Evolutionary conservation across 202 grass and related monocot genomes (phyloP).

Genomic region (Saccharum hybrid): DNA sequence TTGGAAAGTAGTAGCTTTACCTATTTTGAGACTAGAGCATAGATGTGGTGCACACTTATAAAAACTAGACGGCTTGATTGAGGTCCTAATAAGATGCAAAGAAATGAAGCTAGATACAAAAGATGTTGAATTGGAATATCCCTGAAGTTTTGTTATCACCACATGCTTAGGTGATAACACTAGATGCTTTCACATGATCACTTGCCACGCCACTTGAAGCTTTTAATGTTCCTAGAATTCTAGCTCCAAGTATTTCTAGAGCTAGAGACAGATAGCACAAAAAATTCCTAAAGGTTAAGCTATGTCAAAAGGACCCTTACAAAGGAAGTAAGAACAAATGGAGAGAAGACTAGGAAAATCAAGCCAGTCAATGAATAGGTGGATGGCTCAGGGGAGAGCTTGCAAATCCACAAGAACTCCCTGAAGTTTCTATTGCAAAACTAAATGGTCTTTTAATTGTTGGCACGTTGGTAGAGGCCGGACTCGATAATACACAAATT

Average conservation of each 20-base stretch:
- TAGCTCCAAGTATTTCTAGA: neutral
- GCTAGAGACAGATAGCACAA: neutral
- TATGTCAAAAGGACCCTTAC: neutral
- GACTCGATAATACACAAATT: too few species aligned
- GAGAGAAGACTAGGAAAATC: neutral
- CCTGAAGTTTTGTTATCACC: neutral
- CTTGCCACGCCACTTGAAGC: neutral
- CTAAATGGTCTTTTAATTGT: too few species aligned
- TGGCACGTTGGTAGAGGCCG: too few species aligned
- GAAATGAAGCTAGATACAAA: neutral
- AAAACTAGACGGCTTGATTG: neutral
- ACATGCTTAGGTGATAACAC: neutral
- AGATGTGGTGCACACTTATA: neutral
- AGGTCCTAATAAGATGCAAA: neutral
- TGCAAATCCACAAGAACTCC: too few species aligned
- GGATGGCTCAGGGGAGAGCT: too few species aligned
- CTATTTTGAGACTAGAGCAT: neutral
- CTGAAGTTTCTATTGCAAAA: too few species aligned
- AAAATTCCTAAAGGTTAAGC: neutral
- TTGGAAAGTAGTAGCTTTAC: neutral
- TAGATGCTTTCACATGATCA: neutral
- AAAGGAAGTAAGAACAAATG: neutral
- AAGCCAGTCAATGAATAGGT: neutral
- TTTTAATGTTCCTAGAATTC: neutral
- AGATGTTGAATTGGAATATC: neutral